phyloP scores from a whole-genome alignment of 192 early-diverging fungal genomes.

The Lunasporangiospora selenospora region DNA sequence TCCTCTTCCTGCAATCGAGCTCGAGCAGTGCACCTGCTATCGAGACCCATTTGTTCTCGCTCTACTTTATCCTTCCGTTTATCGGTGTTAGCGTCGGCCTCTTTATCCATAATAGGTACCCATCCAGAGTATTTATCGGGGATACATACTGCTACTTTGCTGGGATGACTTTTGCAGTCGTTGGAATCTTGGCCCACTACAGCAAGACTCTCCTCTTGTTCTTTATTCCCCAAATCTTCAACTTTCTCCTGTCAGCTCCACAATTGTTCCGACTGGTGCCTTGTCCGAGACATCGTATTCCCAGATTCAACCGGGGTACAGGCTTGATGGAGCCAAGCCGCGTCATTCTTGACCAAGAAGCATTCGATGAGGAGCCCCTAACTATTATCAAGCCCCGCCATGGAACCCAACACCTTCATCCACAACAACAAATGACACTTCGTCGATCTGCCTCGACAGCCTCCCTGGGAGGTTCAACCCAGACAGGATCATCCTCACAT shows the following conservation, averaged over 20 bases:
- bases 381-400: slow-evolving; percentile 7
- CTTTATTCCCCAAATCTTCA: slow-evolving; percentile 97
- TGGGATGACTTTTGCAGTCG: slow-evolving; percentile 99
- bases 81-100: slow-evolving; percentile 85
- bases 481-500: not conserved
- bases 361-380: slow-evolving; percentile 8
- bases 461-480: not conserved
- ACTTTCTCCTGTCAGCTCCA: slow-evolving; percentile 95
- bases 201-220: slow-evolving; percentile 93
- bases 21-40: slow-evolving; percentile 61
- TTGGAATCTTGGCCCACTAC: slow-evolving; percentile 93
- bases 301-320: slow-evolving; percentile 57
- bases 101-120: slow-evolving; percentile 92
- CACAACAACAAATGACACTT: slow-evolving; percentile 10
- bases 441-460: slow-evolving; percentile 13
- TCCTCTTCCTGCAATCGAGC: slow-evolving; percentile 63
- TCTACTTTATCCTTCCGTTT: slow-evolving; percentile 95
- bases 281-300: slow-evolving; percentile 96
- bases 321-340: slow-evolving; percentile 32
- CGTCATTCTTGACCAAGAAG: slow-evolving; percentile 29
- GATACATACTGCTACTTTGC: slow-evolving; percentile 99
- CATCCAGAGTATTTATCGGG: slow-evolving; percentile 92
- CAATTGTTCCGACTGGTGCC: slow-evolving; percentile 94
- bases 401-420: slow-evolving; percentile 9
- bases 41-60: slow-evolving; percentile 83